phyloP scores from a whole-genome alignment of 208 protist species.

The Acanthamoeba divionensis region DNA sequence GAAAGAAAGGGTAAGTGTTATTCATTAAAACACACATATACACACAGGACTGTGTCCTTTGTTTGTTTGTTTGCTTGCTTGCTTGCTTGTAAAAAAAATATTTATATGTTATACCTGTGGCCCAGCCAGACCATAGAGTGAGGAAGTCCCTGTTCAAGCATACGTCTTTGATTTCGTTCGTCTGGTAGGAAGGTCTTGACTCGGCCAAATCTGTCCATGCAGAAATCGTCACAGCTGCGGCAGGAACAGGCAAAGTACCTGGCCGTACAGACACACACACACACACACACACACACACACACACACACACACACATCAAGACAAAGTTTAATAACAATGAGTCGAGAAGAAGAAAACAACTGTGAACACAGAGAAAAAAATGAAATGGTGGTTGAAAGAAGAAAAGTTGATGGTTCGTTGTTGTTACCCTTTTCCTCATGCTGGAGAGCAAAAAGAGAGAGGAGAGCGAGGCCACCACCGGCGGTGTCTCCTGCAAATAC shows the following conservation, averaged over 20 bases:
- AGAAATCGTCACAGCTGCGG: slow-evolving; percentile 15
- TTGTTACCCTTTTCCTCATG: slow-evolving; percentile 16
- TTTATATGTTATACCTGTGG: neutral
- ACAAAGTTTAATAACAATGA: neutral
- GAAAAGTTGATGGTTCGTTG: too few relatives aligned
- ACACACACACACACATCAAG: too few relatives aligned
- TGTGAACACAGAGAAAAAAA: neutral
- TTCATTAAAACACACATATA: neutral
- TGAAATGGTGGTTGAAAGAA: neutral
- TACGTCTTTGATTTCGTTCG: neutral
- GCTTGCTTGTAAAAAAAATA: neutral
- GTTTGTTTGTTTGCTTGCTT: too few relatives aligned
- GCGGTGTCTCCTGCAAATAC: slow-evolving; percentile 36
- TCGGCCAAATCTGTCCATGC: slow-evolving; percentile 24
- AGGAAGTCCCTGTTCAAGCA: neutral
- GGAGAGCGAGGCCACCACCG: neutral
- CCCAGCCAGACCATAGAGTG: neutral
- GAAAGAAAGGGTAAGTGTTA: neutral
- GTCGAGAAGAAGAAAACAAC: neutral
- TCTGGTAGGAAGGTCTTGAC: neutral
- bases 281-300: too few relatives aligned
- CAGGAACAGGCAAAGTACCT: slow-evolving; percentile 10
- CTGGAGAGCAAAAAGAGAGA: slow-evolving; percentile 9
- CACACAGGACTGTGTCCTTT: too few relatives aligned
- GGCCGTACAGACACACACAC: neutral